Evolutionary conservation across 2,329 filamentous ascomycete species (phyloP).

Genomic region (Epichloe bromicola): DNA sequence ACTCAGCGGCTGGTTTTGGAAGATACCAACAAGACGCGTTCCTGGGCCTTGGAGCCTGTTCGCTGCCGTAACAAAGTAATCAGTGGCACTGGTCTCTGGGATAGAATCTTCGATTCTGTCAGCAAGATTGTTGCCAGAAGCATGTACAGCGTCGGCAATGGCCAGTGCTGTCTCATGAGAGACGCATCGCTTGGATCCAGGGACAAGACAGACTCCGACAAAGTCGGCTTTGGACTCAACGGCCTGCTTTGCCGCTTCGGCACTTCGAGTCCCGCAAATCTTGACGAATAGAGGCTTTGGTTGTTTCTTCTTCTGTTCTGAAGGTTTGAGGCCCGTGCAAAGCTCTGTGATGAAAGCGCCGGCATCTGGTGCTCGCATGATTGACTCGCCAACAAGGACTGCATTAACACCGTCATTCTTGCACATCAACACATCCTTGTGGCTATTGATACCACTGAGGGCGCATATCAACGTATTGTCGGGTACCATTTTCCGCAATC

Average conservation of each 20-base stretch:
- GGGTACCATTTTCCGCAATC: slow-evolving; percentile 76
- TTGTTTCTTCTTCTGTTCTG: slow-evolving; percentile 22
- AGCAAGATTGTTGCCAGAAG: slow-evolving; percentile 40
- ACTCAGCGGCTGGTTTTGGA: slow-evolving; percentile 76
- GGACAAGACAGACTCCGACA: slow-evolving; percentile 83
- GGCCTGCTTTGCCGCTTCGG: slow-evolving; percentile 67
- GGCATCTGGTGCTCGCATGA: slow-evolving; percentile 84
- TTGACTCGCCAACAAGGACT: slow-evolving; percentile 84
- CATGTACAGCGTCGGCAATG: slow-evolving; percentile 69
- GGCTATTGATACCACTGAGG: slow-evolving; percentile 81
- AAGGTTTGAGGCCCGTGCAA: slow-evolving; percentile 44
- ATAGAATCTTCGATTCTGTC: slow-evolving; percentile 15
- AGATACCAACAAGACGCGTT: slow-evolving; percentile 81
- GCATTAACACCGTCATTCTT: slow-evolving; percentile 83
- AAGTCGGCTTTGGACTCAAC: slow-evolving; percentile 81
- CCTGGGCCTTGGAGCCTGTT: slow-evolving; percentile 38
- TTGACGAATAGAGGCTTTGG: slow-evolving; percentile 59
- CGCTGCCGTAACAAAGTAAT: slow-evolving; percentile 57
- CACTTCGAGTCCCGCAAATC: slow-evolving; percentile 82
- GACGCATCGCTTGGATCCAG: slow-evolving; percentile 68
- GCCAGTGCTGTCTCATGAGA: slow-evolving; percentile 62
- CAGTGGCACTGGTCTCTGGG: slow-evolving; percentile 30
- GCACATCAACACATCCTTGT: slow-evolving; percentile 79
- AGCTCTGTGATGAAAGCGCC: slow-evolving; percentile 72
- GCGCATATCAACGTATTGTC: slow-evolving; percentile 82